Evolutionary conservation across 306 rosid species (phyloP).

Genomic region (Luffa acutangula): DNA sequence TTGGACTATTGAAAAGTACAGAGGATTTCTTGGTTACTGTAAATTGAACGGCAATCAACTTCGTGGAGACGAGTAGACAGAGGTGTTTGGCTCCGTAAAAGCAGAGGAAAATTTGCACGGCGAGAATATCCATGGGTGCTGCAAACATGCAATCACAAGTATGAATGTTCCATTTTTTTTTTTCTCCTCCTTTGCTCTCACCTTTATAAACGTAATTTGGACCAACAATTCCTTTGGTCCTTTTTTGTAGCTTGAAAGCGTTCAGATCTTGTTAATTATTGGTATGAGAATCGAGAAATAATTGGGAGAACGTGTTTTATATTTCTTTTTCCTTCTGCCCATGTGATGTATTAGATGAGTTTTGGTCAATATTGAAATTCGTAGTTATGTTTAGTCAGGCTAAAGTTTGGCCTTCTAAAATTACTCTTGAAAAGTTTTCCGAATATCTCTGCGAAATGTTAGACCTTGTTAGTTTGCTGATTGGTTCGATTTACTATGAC

Average conservation of each 20-base stretch:
- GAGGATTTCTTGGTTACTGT: background rate
- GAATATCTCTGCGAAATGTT: background rate
- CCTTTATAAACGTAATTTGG: background rate
- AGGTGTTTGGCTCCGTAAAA: background rate
- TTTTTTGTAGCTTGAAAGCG: background rate
- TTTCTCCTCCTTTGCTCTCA: background rate
- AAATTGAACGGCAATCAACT: background rate
- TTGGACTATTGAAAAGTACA: background rate
- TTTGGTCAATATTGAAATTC: background rate
- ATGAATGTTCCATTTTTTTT: background rate
- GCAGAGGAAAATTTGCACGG: background rate
- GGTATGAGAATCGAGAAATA: background rate
- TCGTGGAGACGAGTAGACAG: background rate
- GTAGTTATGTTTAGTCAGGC: background rate
- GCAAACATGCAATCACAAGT: background rate
- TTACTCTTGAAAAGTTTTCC: background rate
- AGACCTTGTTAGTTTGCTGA: background rate
- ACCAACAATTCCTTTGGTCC: background rate
- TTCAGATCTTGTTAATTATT: background rate
- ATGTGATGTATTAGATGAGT: background rate
- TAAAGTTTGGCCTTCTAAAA: background rate
- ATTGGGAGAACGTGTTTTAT: conserved; percentile 5
- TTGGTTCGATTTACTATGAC: background rate
- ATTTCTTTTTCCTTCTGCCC: background rate
- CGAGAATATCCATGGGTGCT: background rate